These are phyloP conservation scores for Nicotiana knightiana DNA, from an alignment of 257 asterid species.

Conservation along the genomic window DNA sequence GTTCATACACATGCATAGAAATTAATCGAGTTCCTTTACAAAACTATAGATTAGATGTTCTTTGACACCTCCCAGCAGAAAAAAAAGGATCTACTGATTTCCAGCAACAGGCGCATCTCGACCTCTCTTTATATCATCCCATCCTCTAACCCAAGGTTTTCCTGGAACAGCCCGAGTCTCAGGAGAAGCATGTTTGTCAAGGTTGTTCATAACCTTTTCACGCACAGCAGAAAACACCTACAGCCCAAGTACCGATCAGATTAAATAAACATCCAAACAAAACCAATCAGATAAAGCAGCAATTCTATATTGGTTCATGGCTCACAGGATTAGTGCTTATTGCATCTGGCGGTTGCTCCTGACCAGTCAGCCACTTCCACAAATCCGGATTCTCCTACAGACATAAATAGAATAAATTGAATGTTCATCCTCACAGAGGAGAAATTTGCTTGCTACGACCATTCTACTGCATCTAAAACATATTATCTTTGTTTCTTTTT, in stretches of 20 bases:
- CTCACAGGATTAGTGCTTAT: conserved; percentile 70
- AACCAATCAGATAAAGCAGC: not conserved
- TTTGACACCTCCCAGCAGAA: not conserved
- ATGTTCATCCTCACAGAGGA: not conserved
- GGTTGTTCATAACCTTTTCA: conserved; percentile 58
- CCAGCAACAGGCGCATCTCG: conserved; percentile 64
- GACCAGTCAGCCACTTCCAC: conserved; percentile 90
- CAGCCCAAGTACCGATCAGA: not conserved
- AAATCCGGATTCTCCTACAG: conserved; percentile 92
- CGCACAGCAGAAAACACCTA: conserved; percentile 68
- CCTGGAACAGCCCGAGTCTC: conserved; percentile 81
- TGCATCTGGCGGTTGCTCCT: conserved; percentile 80
- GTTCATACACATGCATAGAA: not conserved
- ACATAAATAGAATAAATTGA: not conserved
- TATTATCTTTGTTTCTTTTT: not conserved
- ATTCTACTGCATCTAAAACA: not conserved
- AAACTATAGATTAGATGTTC: not conserved
- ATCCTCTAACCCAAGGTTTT: conserved; percentile 88
- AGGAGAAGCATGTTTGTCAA: conserved; percentile 59
- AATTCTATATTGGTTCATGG: not conserved
- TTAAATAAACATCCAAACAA: not conserved
- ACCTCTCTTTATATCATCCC: conserved; percentile 89
- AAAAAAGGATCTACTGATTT: conserved; percentile 48
- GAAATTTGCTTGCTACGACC: not conserved
- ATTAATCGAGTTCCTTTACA: not conserved